A percentile compares a stretch with the other conserved stretches of the same genome.
These are phyloP conservation scores for Cantharellus cinnabarinus DNA, from an alignment of 768 basidiomycete genomes.

Conservation along the genomic window DNA sequence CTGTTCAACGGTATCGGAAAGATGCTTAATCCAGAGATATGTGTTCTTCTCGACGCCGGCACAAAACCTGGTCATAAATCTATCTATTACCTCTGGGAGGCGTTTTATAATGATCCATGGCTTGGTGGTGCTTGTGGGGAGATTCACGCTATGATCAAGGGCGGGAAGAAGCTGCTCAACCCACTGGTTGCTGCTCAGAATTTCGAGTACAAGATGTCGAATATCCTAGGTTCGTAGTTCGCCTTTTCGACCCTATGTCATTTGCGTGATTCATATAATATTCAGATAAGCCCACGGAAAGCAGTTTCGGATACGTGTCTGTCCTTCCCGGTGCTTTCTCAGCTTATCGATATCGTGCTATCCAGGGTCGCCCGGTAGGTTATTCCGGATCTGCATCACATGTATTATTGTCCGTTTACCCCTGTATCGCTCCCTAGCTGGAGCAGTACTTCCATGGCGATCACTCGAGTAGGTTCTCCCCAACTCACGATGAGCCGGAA, in stretches of 20 bases:
- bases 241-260: not conserved
- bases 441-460: conserved; percentile 36
- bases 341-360: conserved; percentile 84
- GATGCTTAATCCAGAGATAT: conserved; percentile 73
- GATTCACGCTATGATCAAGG: conserved; percentile 92
- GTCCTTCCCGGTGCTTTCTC: conserved; percentile 95
- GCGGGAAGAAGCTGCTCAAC: conserved; percentile 77
- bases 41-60: conserved; percentile 84
- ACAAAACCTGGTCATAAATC: conserved; percentile 94
- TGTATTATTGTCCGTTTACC: not conserved
- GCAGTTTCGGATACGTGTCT: conserved; percentile 87
- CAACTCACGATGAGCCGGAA: not conserved
- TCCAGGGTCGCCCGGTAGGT: conserved; percentile 52
- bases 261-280: not conserved
- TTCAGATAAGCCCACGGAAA: conserved; percentile 80
- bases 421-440: not conserved
- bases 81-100: conserved; percentile 90
- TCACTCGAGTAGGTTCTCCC: conserved; percentile 15
- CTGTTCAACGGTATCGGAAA: conserved; percentile 84
- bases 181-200: conserved; percentile 83
- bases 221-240: conserved; percentile 52
- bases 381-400: not conserved
- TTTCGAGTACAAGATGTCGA: conserved; percentile 95
- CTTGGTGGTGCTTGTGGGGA: conserved; percentile 84
- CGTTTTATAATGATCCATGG: conserved; percentile 60